Base-by-base conservation (phyloP, 2,329 filamentous ascomycete species). In the Aspergillus flavus region DNA sequence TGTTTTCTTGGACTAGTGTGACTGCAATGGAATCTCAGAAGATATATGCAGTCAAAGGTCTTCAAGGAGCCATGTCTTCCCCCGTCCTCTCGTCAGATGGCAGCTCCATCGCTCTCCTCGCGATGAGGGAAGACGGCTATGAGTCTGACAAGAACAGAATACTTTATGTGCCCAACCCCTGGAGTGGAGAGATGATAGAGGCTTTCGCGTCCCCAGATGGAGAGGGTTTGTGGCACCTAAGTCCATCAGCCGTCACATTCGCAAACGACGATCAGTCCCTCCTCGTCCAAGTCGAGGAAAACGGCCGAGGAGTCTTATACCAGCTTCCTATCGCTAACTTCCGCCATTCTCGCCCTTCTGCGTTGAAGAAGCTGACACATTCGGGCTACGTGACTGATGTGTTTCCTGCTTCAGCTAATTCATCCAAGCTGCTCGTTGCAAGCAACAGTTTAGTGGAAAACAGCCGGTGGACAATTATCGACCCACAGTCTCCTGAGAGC, bases 71-170 rank as follows among this genome's bases (percentile, higher is more conserved):
- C 10, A 79, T 80, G 71, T 75, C 80, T 0, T 81, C 77, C 23
- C 81, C 81, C 7, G 79, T 81, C 5, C 72, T 82, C 19, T 79
- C 80, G 2, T 80, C 80, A 1, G 78, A 81, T 62, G 79, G 80
- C 10, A 73, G 78, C 58, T 76, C 76, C 2, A 74, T 82, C 62
- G 80, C 79, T 16, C 75, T 82, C 28, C 70, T 83, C 36, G 74
- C 76, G 10, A 82, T 82, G 79, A 73, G 72, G 12, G 69, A 78
- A 46, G 80, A 83, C 63, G 80, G 80, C 11, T 82, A 82, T 59
- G 80, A 82, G 65, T 79, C 79, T 16, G 80, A 82, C 67, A 81
- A 81, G 66, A 82, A 82, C 62, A 70, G 77, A 2, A 81, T 82
- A 36, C 61, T 81, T 23, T 75, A 80, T 58, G 76, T 80, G 23